These are phyloP conservation scores for Nemania bipapillata DNA, from an alignment of 2,329 filamentous ascomycete species.

Conservation along the genomic window DNA sequence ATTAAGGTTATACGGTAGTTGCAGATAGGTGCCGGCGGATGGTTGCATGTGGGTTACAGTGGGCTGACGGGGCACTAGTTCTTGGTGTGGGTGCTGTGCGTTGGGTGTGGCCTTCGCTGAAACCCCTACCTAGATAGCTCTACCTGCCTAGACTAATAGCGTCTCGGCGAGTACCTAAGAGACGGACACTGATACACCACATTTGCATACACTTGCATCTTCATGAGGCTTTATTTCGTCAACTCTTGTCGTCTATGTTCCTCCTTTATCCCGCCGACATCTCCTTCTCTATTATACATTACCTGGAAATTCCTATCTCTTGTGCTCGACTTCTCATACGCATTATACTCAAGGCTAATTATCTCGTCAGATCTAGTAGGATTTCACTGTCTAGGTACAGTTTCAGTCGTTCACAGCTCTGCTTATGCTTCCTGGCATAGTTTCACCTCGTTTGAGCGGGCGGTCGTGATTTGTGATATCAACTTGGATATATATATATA, in stretches of 20 bases:
- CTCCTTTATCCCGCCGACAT: background rate
- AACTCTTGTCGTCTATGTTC: no score
- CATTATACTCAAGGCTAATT: background rate
- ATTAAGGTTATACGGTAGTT: constrained; percentile 5
- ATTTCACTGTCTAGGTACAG: no score
- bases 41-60: background rate
- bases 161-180: no score
- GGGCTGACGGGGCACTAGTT: constrained; percentile 5
- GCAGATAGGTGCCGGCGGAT: background rate
- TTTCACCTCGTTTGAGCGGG: background rate
- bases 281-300: background rate
- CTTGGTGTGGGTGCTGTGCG: background rate
- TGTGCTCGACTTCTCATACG: background rate
- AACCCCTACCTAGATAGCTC: background rate
- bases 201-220: background rate
- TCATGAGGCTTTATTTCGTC: background rate
- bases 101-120: background rate
- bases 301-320: background rate
- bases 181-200: no score
- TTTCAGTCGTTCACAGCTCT: background rate
- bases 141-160: no score
- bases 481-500: constrained; percentile 4
- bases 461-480: background rate
- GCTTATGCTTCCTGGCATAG: background rate
- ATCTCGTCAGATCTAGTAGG: background rate